phyloP scores from a whole-genome alignment of 371 early-diverging fungal genomes.

The Mucor plumbeus region DNA sequence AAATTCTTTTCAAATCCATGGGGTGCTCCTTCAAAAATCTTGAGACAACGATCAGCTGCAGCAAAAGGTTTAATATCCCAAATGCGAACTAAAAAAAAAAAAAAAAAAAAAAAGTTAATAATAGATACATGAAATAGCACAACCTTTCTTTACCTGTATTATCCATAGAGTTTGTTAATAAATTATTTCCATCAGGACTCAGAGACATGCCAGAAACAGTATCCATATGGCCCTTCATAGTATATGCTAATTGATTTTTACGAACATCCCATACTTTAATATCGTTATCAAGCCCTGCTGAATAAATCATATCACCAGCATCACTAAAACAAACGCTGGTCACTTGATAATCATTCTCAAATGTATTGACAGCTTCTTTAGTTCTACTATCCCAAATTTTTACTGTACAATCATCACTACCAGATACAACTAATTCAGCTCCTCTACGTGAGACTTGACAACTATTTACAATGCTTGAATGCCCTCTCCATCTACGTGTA shows the following conservation, averaged over 20 bases:
- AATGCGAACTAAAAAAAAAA: constrained; percentile 66
- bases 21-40: constrained; percentile 87
- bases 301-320: constrained; percentile 83
- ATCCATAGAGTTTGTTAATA: constrained; percentile 91
- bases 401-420: constrained; percentile 79
- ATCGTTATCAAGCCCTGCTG: constrained; percentile 91
- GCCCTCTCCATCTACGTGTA: constrained; percentile 76
- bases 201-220: constrained; percentile 88
- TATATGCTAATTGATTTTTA: constrained; percentile 66
- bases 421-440: constrained; percentile 72
- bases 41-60: constrained; percentile 65
- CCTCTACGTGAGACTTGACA: constrained; percentile 68
- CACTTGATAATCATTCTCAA: constrained; percentile 77
- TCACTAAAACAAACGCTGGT: constrained; percentile 80
- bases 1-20: constrained; percentile 95
- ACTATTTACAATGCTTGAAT: constrained; percentile 78
- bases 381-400: constrained; percentile 80
- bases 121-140: background rate
- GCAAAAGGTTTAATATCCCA: constrained; percentile 96
- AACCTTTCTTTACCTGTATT: constrained; percentile 68
- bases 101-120: background rate
- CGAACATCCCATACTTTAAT: constrained; percentile 93
- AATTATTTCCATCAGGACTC: constrained; percentile 81
- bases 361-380: constrained; percentile 74
- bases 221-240: constrained; percentile 85